Base-by-base conservation (phyloP, 148 eudicot genomes). In the Linanthus parryae region DNA sequence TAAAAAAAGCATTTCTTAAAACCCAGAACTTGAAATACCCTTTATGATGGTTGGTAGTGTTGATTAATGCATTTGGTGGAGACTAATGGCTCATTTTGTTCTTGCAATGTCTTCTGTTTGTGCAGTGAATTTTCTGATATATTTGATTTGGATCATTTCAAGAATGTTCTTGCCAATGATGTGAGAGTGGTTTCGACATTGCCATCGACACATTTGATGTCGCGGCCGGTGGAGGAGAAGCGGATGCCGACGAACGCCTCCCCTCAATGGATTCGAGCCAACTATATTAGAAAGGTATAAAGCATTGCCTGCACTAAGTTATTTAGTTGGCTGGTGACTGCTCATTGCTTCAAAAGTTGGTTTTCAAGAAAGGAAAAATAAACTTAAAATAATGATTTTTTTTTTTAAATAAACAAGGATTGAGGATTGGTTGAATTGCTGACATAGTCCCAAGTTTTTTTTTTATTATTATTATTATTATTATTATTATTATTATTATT, bases 101-200 rank as follows among this genome's bases (percentile, higher is more conserved):
- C 3, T 16, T 18, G 46, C 1, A 26, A 42, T 20, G 1, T 21
- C 21, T 36, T 20, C 10, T 38, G 28, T 30, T 49, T 28, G 46
- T 73, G 74, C 85, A 88, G 95, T 71, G 99, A 94, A 66, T 94
- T 94, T 58, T 68, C 91, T 41, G 99, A 94, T 65, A 84, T 94
- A 44, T 94, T 94, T 69, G 99, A 94, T 63, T 61, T 94, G 77
- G 91, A 88, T 21, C 85, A 94, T 63, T 94, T 94, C 82, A 94
- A 94, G 67, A 70, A 60, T 24, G 83, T 74, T 10, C 78, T 94
- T 54, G 88, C 83, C 0, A 57, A 80, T 52, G 95, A 94, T 67
- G 95, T 94, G 2, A 53, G 83, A 19, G 59, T 94, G 2, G 85
- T 94, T 56, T 79, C 96, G 1, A 84, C 99, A 0, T 70, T 88